Percentiles rank a stretch among this genome's conserved stretches.
Conservation (phyloP, 2,329 filamentous ascomycete species). For the Fusarium stilboides region DNA sequence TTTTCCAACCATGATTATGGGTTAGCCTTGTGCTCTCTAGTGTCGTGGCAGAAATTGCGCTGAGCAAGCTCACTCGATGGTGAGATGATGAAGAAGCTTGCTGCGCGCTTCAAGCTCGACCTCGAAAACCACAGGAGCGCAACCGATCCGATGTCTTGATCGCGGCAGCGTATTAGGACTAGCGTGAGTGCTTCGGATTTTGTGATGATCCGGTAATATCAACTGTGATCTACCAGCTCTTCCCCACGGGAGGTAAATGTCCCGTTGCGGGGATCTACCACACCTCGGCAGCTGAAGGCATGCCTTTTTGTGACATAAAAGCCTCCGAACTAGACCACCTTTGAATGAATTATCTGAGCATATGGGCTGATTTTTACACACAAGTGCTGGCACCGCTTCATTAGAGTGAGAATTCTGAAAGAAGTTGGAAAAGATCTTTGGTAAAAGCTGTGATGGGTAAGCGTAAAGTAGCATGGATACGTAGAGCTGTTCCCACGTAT, state of each 20-base stretch:
- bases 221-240: background rate
- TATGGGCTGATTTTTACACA: too few relatives aligned
- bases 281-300: too few relatives aligned
- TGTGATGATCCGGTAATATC: constrained; percentile 33
- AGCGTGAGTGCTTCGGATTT: constrained; percentile 24
- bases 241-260: constrained; percentile 4
- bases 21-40: constrained; percentile 26
- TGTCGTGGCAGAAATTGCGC: constrained; percentile 27
- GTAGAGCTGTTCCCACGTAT: too few relatives aligned
- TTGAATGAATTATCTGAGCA: too few relatives aligned
- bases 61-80: constrained; percentile 44
- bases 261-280: background rate
- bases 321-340: too few relatives aligned
- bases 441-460: too few relatives aligned
- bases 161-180: constrained; percentile 36
- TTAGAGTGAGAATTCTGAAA: too few relatives aligned
- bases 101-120: constrained; percentile 41
- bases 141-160: constrained; percentile 43
- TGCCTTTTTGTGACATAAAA: background rate
- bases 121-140: constrained; percentile 49
- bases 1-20: constrained; percentile 71
- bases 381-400: too few relatives aligned
- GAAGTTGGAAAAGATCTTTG: too few relatives aligned
- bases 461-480: too few relatives aligned
- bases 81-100: constrained; percentile 33